Percentiles rank a stretch among this genome's conserved stretches.
Conservation (phyloP, 805 yeast genomes). For the Pichia nanzhaoensis region DNA sequence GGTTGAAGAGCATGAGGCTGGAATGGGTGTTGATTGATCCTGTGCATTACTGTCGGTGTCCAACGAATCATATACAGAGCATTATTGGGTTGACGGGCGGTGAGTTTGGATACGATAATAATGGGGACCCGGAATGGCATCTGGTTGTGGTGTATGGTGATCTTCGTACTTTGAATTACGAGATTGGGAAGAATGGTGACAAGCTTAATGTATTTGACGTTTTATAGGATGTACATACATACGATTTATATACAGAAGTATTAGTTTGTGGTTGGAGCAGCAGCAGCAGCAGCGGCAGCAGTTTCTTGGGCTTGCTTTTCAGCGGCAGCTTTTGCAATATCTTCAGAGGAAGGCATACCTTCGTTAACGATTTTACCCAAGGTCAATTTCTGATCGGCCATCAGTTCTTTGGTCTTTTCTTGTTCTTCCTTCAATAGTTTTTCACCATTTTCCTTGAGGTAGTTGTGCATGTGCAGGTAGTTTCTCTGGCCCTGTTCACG, state of each 20-base stretch:
- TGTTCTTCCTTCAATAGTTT: conserved; percentile 82
- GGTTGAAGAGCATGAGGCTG: conserved; percentile 35
- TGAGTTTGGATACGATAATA: conserved; percentile 5
- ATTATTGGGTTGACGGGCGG: conserved; percentile 20
- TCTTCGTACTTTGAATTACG: not conserved
- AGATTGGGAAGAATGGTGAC: not conserved
- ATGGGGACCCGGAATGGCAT: conserved; percentile 10
- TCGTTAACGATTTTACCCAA: conserved; percentile 80
- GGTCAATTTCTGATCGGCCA: conserved; percentile 78
- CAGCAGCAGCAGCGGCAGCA: conserved; percentile 1
- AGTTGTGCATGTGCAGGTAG: conserved; percentile 70
- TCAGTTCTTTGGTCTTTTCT: conserved; percentile 67
- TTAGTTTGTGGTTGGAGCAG: too few relatives aligned
- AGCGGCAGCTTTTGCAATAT: conserved; percentile 35
- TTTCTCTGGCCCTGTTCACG: conserved; percentile 91
- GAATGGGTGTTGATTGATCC: conserved; percentile 36
- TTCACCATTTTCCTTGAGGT: conserved; percentile 49
- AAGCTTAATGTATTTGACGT: not conserved
- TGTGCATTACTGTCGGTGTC: conserved; percentile 16
- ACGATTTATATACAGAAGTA: conserved; percentile 2
- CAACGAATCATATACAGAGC: conserved; percentile 19
- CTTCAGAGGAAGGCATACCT: conserved; percentile 74
- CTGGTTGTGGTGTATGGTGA: conserved; percentile 3
- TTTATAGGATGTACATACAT: not conserved
- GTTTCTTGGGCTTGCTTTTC: conserved; percentile 13